Base-by-base conservation (phyloP, 331 rosid genomes). In the Quercus phellos region DNA sequence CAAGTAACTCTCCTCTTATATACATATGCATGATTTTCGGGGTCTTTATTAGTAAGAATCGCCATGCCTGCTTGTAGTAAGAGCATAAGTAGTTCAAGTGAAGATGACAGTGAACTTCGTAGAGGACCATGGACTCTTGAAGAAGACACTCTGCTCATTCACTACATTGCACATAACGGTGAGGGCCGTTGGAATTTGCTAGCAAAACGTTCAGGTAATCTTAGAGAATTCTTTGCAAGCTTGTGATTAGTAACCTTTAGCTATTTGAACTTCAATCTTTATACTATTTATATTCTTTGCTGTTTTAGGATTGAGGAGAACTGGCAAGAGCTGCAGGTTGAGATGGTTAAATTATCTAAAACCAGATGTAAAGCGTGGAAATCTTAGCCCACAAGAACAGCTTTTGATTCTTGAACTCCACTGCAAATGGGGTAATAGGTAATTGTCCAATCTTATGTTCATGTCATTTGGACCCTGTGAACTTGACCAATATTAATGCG, bases 291-390 rank as follows among this genome's bases (percentile, higher is more conserved):
- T 54, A 14, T 2, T 43, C 7, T 10, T 66, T n/a, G 22, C 5
- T 27, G 24, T 61, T 81, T 80, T 69, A 91, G 97, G 95, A 51
- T 71, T 92, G 51, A 84, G 82, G 63, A 83, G 97, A 70, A 90
- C 92, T 6, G 93, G 97, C 21, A 92, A 92, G 87, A 92, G 97
- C 81, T 92, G 97, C 87, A 83, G 97, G 82, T 60, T 92, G 80
- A 87, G 97, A 82, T 92, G 96, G 97, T 75, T 92, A 27, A 92
- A 92, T 79, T 92, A 92, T 83, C 88, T 92, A 29, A 90, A 86
- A 76, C 97, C 97, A 10, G 93, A 92, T 72, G 89, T 89, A 2
- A 89, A 85, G 79, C 78, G 92, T 18, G 97, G 97, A 10, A 91
- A 91, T 81, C 85, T 91, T 38, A 76, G 89, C 35, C 73, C 86